Base-by-base conservation (phyloP, 805 yeast species). In the Ogataea paradorogensis region DNA sequence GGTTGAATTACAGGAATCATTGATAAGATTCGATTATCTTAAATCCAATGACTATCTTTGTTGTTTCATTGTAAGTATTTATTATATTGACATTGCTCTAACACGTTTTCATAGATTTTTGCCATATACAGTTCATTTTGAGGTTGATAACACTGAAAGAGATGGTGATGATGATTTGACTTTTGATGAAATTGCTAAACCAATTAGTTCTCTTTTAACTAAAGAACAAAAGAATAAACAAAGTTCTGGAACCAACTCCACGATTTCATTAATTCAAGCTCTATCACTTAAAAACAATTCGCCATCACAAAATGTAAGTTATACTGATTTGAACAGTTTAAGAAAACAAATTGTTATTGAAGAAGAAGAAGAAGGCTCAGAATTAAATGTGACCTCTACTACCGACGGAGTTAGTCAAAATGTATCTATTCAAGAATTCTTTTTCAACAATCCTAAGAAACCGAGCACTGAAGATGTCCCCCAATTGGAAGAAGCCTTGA, bases 61-160 rank as follows among this genome's bases (percentile, higher is more conserved):
- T 84, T 20, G 89, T 84, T 11, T 80, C 91, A 11, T 65, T 84
- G 77, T 76, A 71, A 52, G 82, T 76, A 47, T 39, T 8, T 6
- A 9, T 28, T n/a, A 14, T 31, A 9, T 23, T 30, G 20, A 14
- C 10, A 26, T 28, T 39, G 30, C 35, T 21, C 36, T 35, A 27
- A 27, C 35, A 31, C 20, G 20, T 18, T 21, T 33, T 30, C 18
- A 33, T 31, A 43, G 84, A 33, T 82, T 83, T 51, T 66, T 84
- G 33, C 93, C 93, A 2, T 79, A 79, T 53, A 80, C 88, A 3
- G 88, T 83, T n/a, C 85, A 82, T 47, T 76, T 76, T 47, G 78
- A 76, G 47, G 72, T 76, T 3, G 58, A 59, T 8, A 20, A 52
- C 3, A 35, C 49, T 7, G 35, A 43, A 5, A 23, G 25, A 9